Evolutionary conservation across 768 basidiomycete genomes (phyloP).

Genomic region (Punctularia strigosozonata): DNA sequence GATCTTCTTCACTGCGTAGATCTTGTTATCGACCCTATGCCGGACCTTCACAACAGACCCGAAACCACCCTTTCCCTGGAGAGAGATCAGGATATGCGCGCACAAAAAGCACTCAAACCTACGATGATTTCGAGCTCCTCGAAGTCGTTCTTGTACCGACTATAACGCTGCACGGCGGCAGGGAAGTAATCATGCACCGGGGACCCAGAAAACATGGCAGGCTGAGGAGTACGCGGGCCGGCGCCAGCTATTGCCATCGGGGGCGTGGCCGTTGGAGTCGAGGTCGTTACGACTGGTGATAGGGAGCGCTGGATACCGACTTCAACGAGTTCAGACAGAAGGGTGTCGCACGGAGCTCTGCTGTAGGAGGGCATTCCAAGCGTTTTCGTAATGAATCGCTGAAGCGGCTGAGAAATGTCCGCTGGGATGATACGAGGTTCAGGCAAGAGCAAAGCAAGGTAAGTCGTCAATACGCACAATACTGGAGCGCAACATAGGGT

Average conservation of each 20-base stretch:
- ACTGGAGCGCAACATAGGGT: constrained; percentile 43
- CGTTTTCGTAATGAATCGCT: constrained; percentile 47
- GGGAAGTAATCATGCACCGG: constrained; percentile 62
- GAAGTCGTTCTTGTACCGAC: constrained; percentile 90
- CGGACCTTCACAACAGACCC: constrained; percentile 93
- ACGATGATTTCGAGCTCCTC: constrained; percentile 84
- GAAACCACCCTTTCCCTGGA: constrained; percentile 78
- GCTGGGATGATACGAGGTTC: constrained; percentile 22
- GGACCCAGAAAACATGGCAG: constrained; percentile 32
- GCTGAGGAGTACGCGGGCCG: constrained; percentile 42
- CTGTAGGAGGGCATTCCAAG: too few relatives aligned
- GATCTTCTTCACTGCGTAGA: constrained; percentile 93
- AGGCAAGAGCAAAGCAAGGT: neutral
- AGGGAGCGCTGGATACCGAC: too few relatives aligned
- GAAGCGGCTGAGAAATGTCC: constrained; percentile 37
- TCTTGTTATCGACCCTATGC: constrained; percentile 76
- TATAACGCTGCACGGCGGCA: constrained; percentile 33
- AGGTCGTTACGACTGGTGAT: neutral
- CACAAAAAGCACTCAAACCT: constrained; percentile 10
- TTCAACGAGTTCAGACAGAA: constrained; percentile 48
- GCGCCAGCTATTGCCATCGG: neutral
- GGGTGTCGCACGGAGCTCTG: constrained; percentile 39
- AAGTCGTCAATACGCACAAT: constrained; percentile 27
- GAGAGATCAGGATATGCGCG: neutral
- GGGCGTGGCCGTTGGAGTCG: neutral